Percentiles rank a stretch among this genome's conserved stretches.
phyloP scores from a whole-genome alignment of 2,329 filamentous ascomycete species.

The Daldinia eschscholtzii region DNA sequence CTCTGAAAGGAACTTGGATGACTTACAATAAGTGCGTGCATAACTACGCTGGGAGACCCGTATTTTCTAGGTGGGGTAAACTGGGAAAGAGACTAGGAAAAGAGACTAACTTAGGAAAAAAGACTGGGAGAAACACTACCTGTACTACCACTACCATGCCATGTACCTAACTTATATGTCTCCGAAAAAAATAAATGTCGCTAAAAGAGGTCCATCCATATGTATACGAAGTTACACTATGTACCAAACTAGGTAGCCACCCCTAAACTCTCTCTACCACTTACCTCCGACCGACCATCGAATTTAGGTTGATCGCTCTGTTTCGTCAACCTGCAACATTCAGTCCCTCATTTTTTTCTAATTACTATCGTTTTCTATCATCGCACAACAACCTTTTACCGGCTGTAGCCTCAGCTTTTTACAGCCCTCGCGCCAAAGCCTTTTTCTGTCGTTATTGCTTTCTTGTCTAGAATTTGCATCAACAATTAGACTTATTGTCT shows the following conservation, averaged over 20 bases:
- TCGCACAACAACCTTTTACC: slow-evolving; percentile 27
- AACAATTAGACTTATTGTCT: slow-evolving; percentile 45
- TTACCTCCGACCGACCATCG: slow-evolving; percentile 36
- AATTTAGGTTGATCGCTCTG: slow-evolving; percentile 43
- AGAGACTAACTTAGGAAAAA: too few species aligned
- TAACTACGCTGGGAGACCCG: background rate
- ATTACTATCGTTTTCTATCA: slow-evolving; percentile 31
- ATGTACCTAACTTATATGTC: background rate
- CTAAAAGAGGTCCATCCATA: background rate
- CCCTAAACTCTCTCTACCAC: slow-evolving; percentile 34
- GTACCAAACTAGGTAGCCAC: slow-evolving; percentile 22
- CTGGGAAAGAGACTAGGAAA: background rate
- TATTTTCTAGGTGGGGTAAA: slow-evolving; percentile 5
- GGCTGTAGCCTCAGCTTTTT: slow-evolving; percentile 36
- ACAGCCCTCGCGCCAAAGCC: slow-evolving; percentile 18
- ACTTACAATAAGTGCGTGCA: too few species aligned
- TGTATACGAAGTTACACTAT: slow-evolving; percentile 28
- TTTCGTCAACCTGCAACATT: slow-evolving; percentile 40
- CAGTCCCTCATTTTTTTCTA: slow-evolving; percentile 32
- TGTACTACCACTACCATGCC: background rate
- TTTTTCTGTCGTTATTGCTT: slow-evolving; percentile 30
- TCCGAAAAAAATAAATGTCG: slow-evolving; percentile 5
- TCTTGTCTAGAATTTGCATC: slow-evolving; percentile 47
- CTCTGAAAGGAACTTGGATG: too few species aligned
- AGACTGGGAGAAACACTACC: background rate